These are phyloP conservation scores for Cyphellophora attinorum DNA, from an alignment of 2,329 filamentous ascomycete genomes.

Conservation along the genomic window DNA sequence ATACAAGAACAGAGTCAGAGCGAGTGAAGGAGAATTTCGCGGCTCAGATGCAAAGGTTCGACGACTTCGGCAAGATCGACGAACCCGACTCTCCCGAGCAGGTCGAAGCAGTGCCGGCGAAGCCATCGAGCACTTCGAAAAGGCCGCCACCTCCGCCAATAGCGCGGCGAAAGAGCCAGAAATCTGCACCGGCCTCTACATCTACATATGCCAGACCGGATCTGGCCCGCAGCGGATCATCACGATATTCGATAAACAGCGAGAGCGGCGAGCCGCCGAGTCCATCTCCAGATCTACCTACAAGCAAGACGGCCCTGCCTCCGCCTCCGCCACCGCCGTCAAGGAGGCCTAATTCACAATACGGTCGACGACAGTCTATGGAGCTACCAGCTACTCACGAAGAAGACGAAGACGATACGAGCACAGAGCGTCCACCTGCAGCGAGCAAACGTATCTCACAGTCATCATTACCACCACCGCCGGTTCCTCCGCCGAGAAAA, in stretches of 20 bases:
- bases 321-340: slow-evolving; percentile 48
- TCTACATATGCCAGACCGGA: slow-evolving; percentile 27
- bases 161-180: slow-evolving; percentile 36
- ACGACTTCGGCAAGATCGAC: too few species aligned
- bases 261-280: slow-evolving; percentile 20
- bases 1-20: too few species aligned
- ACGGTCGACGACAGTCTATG: slow-evolving; percentile 10
- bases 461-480: slow-evolving; percentile 27
- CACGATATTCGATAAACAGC: slow-evolving; percentile 20
- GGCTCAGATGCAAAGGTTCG: too few species aligned
- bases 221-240: slow-evolving; percentile 23
- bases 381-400: slow-evolving; percentile 8
- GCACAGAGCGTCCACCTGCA: background rate
- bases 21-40: too few species aligned
- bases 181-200: slow-evolving; percentile 30
- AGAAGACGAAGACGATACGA: slow-evolving; percentile 1
- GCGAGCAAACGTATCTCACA: slow-evolving; percentile 19
- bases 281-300: slow-evolving; percentile 21
- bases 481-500: slow-evolving; percentile 38
- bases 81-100: too few species aligned
- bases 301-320: slow-evolving; percentile 25
- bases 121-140: slow-evolving; percentile 13
- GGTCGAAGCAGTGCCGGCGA: too few species aligned
- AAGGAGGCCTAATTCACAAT: slow-evolving; percentile 31
- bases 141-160: slow-evolving; percentile 40